Percentiles rank a stretch among this genome's conserved stretches.
phyloP scores from a whole-genome alignment of 768 basidiomycete genomes.

The Lactarius pseudohatsudake region DNA sequence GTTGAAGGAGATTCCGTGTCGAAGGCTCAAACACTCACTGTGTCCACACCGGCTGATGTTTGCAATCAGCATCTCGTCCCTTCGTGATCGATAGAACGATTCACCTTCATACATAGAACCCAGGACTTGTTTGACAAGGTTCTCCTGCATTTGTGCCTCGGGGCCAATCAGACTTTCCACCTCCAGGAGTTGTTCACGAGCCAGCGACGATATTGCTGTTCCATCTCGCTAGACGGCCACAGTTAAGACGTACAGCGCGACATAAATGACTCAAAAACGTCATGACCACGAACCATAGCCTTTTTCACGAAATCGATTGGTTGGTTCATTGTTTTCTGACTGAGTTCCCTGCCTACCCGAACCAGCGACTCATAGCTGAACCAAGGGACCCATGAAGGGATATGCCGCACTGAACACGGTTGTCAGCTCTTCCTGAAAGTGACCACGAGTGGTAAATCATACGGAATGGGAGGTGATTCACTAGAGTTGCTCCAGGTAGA shows the following conservation, averaged over 20 bases:
- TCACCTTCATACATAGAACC: neutral
- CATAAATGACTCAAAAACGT: neutral
- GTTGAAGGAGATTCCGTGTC: neutral
- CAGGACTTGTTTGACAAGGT: neutral
- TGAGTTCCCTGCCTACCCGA: neutral
- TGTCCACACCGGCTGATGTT: slow-evolving; percentile 6
- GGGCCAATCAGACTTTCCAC: neutral
- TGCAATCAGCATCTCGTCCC: too few relatives aligned
- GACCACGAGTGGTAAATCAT: neutral
- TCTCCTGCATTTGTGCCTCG: slow-evolving; percentile 1
- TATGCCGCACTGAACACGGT: slow-evolving; percentile 6
- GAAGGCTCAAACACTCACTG: neutral
- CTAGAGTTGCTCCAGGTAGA: slow-evolving; percentile 13
- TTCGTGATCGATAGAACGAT: too few relatives aligned
- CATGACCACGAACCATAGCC: slow-evolving; percentile 8
- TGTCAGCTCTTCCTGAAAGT: neutral
- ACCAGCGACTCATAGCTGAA: slow-evolving; percentile 10
- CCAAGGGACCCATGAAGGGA: slow-evolving; percentile 20
- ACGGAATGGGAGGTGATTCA: slow-evolving; percentile 23
- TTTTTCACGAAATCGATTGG: slow-evolving; percentile 11
- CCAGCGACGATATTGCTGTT: neutral
- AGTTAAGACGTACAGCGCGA: neutral
- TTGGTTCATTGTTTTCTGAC: neutral
- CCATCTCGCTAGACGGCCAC: neutral
- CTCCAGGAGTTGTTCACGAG: slow-evolving; percentile 5